A percentile compares a stretch with the other conserved stretches of the same genome.
Evolutionary conservation across 2,329 filamentous ascomycete species (phyloP).

Genomic region (Cladosporium colombiae): DNA sequence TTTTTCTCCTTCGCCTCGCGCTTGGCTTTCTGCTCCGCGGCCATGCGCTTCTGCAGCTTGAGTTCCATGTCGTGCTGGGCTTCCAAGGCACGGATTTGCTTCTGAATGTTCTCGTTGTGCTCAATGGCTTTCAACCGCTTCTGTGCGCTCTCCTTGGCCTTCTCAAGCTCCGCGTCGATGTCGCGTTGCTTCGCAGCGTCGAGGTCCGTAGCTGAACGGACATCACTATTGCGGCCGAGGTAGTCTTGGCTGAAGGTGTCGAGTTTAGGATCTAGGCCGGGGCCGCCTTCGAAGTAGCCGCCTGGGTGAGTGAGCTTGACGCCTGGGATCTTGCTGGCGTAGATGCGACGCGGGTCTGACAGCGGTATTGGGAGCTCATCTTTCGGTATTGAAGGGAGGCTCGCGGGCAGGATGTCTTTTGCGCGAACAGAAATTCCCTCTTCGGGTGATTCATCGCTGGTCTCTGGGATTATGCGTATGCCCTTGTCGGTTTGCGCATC

Average conservation of each 20-base stretch:
- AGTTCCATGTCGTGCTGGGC: slow-evolving; percentile 49
- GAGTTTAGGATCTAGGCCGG: slow-evolving; percentile 42
- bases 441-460: slow-evolving; percentile 31
- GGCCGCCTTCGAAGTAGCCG: slow-evolving; percentile 52
- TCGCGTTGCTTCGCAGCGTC: slow-evolving; percentile 36
- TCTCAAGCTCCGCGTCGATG: slow-evolving; percentile 32
- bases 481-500: slow-evolving; percentile 23
- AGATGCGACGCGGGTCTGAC: slow-evolving; percentile 44
- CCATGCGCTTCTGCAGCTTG: slow-evolving; percentile 46
- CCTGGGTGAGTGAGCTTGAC: slow-evolving; percentile 48
- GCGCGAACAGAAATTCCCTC: slow-evolving; percentile 32
- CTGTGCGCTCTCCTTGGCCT: slow-evolving; percentile 36
- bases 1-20: slow-evolving; percentile 38
- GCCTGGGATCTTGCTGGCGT: slow-evolving; percentile 46
- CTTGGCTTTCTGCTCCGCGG: slow-evolving; percentile 41
- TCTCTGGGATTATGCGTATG: slow-evolving; percentile 32
- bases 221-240: slow-evolving; percentile 37
- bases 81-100: slow-evolving; percentile 45
- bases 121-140: slow-evolving; percentile 42
- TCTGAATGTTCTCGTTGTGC: slow-evolving; percentile 45
- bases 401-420: slow-evolving; percentile 29
- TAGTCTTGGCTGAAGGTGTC: slow-evolving; percentile 44
- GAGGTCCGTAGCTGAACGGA: slow-evolving; percentile 40
- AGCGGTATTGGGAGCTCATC: slow-evolving; percentile 46
- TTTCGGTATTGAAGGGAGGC: slow-evolving; percentile 33